Percentiles rank a stretch among this genome's conserved stretches.
These are phyloP conservation scores for Populus tremula DNA, from an alignment of 345 rosid genomes.

Conservation along the genomic window DNA sequence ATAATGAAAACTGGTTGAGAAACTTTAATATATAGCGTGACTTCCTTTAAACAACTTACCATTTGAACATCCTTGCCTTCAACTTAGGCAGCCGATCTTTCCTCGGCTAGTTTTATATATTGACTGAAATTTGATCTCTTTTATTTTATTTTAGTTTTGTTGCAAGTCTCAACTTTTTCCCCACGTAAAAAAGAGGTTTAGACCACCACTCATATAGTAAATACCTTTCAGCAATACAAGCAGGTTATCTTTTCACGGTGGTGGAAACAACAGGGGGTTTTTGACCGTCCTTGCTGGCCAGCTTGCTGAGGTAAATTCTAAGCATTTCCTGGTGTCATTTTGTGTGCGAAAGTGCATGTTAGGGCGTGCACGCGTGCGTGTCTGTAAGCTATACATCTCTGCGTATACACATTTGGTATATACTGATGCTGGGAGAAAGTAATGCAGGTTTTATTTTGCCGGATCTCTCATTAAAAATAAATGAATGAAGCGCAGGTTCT, in stretches of 20 bases:
- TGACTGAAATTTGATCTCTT: not conserved
- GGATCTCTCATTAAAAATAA: constrained; percentile 83
- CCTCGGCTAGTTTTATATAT: not conserved
- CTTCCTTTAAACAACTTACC: not conserved
- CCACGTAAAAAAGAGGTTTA: not conserved
- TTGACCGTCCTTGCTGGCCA: constrained; percentile 80
- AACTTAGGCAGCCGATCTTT: not conserved
- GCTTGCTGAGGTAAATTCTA: constrained; percentile 77
- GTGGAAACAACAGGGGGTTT: constrained; percentile 81
- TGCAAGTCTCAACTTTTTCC: not conserved
- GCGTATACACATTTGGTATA: too few relatives aligned
- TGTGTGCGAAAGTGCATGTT: too few relatives aligned
- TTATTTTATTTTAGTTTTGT: not conserved
- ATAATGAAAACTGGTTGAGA: not conserved
- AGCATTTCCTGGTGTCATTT: not conserved
- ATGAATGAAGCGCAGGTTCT: too few relatives aligned
- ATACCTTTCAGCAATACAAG: constrained; percentile 64
- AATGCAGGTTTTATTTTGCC: constrained; percentile 70
- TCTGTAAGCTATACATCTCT: too few relatives aligned
- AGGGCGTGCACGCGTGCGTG: too few relatives aligned
- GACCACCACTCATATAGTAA: constrained; percentile 19
- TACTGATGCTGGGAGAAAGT: not conserved
- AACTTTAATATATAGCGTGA: not conserved
- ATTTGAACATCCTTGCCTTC: not conserved
- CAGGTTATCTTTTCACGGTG: constrained; percentile 87